Base-by-base conservation (phyloP, 2,329 filamentous ascomycete species). In the Neocucurbitaria cava region DNA sequence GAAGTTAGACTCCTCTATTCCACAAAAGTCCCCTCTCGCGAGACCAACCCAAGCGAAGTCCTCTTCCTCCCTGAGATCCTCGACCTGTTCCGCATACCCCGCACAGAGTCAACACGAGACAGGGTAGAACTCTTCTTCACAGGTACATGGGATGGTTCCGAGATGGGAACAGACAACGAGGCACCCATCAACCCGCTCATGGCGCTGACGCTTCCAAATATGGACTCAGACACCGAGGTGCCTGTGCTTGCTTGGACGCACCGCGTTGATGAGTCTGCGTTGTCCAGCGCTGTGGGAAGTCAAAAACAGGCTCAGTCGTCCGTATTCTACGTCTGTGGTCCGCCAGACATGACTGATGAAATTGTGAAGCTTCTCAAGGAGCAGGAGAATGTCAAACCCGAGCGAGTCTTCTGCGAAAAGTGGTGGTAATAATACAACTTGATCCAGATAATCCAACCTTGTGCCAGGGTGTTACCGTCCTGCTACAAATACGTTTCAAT, bases 1-100 rank as follows among this genome's bases (percentile, higher is more conserved):
- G 64, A 72, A 51, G 82, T 91, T 15, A 78, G 81, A 38, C 79
- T 92, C 52, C 63, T 93, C 28, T 93, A 93, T 71, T 84, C 84
- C 3, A 84, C 79, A 17, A 83, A 82, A 58, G 63, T 73, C 5
- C 69, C 72, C 8, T 70, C 66, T 20, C 59, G 58, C 46, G 65
- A 70, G 42, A 62, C 70, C n/a, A 58, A 67, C 30, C 64, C 61
- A 11, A 49, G 54, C 20, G 62, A 76, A 49, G 68, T 77, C 20
- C 66, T 77, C 8, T 77, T 76, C 50, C 69, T 75, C 8, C 65
- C 71, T 24, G 63, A 70, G 5, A 66, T 77, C 17, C 61, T 74
- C 21, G 58, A 66, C 40, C 57, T 73, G 5, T 73, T 75, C 60
- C 58, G 66, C 28, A 66, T 62, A 61, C 67, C 65, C 21, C 65